Base-by-base conservation (phyloP, 2,329 filamentous ascomycete species). In the Paecilomyces niveus region DNA sequence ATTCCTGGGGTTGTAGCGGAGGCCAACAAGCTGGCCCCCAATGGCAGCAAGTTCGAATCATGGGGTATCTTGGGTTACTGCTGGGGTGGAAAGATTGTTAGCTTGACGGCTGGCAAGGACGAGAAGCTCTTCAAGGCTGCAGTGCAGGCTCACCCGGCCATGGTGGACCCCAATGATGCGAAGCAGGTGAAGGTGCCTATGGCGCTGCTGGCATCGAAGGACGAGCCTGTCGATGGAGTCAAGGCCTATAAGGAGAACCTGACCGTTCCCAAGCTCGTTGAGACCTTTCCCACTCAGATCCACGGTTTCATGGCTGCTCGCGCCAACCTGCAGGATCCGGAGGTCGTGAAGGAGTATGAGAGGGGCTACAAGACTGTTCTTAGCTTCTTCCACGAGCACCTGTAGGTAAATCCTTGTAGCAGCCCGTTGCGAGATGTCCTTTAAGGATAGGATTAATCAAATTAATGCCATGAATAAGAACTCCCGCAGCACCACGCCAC, bases 61-160 rank as follows among this genome's bases (percentile, higher is more conserved):
- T 87, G 83, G 83, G 84, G 80, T 2, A 77, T 86, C 52, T 68
- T 87, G 26, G 84, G 84, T 13, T 85, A 77, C 77, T 87, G 84
- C 77, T 85, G 82, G 82, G 81, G 81, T 52, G 80, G 78, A 21
- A 74, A 85, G 78, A 83, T 86, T 63, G 78, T 82, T 54, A 81
- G 81, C 58, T 73, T 85, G 32, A 74, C 78, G n/a, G 78, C 79
- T 3, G 75, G 78, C 57, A 65, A 78, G 58, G 78, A 76, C 51
- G 82, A 81, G 22, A 67, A 64, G 55, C 70, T 70, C 13, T 86
- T 85, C 77, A 85, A 83, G 72, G 81, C 79, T 15, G 83, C 79
- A 2, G 83, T 78, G 9, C 75, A 81, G 26, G 79, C 75, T 62
- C 83, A 85, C 67, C 84, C 84, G 5, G 83, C 83, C 29, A 85